phyloP scores from a whole-genome alignment of 495 filamentous ascomycete species.

The Podospora pseudopauciseta region DNA sequence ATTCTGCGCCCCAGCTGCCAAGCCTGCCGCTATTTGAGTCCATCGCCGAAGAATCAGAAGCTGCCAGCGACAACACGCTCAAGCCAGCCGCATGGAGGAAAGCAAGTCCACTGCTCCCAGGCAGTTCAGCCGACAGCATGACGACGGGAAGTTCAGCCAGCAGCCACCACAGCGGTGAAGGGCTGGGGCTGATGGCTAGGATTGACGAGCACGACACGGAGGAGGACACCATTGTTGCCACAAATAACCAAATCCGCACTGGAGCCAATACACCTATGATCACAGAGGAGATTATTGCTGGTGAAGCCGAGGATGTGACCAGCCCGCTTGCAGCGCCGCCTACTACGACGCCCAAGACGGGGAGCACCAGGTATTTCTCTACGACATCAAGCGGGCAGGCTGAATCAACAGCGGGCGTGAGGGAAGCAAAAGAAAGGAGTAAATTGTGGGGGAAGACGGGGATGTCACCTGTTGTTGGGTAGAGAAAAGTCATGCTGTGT shows the following conservation, averaged over 20 bases:
- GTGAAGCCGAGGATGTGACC: constrained; percentile 23
- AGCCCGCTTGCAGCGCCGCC: constrained; percentile 23
- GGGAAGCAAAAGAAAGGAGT: constrained; percentile 3
- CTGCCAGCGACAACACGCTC: not conserved
- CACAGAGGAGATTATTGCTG: not conserved
- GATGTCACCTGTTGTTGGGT: constrained; percentile 16
- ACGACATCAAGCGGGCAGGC: not conserved
- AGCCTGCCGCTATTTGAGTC: constrained; percentile 24
- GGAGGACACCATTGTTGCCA: constrained; percentile 17
- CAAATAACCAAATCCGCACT: not conserved
- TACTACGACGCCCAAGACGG: constrained; percentile 8
- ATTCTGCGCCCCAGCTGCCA: constrained; percentile 25
- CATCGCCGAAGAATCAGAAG: constrained; percentile 26
- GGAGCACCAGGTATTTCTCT: not conserved
- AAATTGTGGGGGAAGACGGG: constrained; percentile 15
- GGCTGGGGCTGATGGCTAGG: not conserved
- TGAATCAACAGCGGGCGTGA: not conserved
- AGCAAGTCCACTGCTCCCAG: constrained; percentile 4
- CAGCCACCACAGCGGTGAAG: constrained; percentile 3
- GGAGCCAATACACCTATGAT: not conserved
- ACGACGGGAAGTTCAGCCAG: constrained; percentile 19
- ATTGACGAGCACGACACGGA: constrained; percentile 2
- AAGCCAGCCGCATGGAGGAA: constrained; percentile 8
- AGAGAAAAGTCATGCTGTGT: not conserved
- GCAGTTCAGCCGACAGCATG: constrained; percentile 33